phyloP scores from a whole-genome alignment of 2,329 filamentous ascomycete genomes.

The Raffaelea albimanens region DNA sequence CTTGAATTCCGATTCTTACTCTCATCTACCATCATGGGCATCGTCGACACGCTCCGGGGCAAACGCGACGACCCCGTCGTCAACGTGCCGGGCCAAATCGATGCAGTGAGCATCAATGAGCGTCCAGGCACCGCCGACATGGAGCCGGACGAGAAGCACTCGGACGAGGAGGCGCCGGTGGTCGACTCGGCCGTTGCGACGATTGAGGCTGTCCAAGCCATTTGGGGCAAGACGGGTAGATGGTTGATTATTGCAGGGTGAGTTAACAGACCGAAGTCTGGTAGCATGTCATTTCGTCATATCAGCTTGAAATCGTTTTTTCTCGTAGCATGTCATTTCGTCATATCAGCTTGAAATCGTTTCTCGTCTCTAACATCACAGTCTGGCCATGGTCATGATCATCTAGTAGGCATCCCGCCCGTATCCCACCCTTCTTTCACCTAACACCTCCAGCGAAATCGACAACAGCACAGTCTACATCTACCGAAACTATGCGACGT shows the following conservation, averaged over 20 bases:
- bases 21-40: background rate
- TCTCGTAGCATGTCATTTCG: too few relatives aligned
- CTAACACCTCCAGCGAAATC: slow-evolving; percentile 13
- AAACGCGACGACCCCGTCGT: background rate
- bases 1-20: too few relatives aligned
- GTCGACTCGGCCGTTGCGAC: background rate
- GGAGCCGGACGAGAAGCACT: background rate
- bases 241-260: slow-evolving; percentile 14
- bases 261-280: too few relatives aligned
- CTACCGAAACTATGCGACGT: slow-evolving; percentile 23
- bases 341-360: too few relatives aligned
- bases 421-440: too few relatives aligned
- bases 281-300: too few relatives aligned
- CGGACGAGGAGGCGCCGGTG: background rate
- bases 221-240: slow-evolving; percentile 42
- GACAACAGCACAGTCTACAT: slow-evolving; percentile 20
- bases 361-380: slow-evolving; percentile 2
- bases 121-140: background rate
- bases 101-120: background rate
- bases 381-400: slow-evolving; percentile 18
- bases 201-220: slow-evolving; percentile 62
- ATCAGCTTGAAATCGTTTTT: too few relatives aligned
- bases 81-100: background rate
- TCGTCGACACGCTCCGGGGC: background rate
- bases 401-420: slow-evolving; percentile 12